Percentiles rank a stretch among this genome's conserved stretches.
Conservation (phyloP, 2,329 filamentous ascomycete species). For the Diaporthe caulivora region DNA sequence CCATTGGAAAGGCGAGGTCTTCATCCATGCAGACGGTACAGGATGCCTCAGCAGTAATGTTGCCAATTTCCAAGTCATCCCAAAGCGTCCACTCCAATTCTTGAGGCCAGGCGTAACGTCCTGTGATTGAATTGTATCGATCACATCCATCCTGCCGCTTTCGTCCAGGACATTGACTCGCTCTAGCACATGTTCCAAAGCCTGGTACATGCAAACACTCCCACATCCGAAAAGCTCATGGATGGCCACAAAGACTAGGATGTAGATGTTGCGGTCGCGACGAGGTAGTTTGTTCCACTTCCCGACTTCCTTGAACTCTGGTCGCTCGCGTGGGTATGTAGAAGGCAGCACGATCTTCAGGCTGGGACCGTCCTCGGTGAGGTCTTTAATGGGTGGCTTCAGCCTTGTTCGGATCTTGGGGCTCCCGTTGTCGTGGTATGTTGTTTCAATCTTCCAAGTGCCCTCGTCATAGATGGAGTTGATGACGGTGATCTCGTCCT, state of each 20-base stretch:
- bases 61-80: slow-evolving; percentile 14
- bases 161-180: neutral
- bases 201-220: neutral
- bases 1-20: neutral
- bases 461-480: slow-evolving; percentile 12
- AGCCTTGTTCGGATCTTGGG: slow-evolving; percentile 23
- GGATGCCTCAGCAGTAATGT: neutral
- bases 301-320: neutral
- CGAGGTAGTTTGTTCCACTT: neutral
- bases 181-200: neutral
- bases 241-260: neutral
- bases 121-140: neutral
- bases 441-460: slow-evolving; percentile 11
- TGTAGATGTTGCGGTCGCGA: slow-evolving; percentile 16
- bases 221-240: neutral
- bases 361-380: neutral
- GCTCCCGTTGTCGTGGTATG: neutral
- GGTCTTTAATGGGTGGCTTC: neutral
- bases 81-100: slow-evolving; percentile 10
- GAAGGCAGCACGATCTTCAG: slow-evolving; percentile 3
- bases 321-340: neutral
- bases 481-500: slow-evolving; percentile 1
- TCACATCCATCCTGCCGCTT: neutral
- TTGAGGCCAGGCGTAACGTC: neutral
- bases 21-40: slow-evolving; percentile 18